These are phyloP conservation scores for Linum usitatissimum DNA, from an alignment of 345 rosid species.

Conservation along the genomic window DNA sequence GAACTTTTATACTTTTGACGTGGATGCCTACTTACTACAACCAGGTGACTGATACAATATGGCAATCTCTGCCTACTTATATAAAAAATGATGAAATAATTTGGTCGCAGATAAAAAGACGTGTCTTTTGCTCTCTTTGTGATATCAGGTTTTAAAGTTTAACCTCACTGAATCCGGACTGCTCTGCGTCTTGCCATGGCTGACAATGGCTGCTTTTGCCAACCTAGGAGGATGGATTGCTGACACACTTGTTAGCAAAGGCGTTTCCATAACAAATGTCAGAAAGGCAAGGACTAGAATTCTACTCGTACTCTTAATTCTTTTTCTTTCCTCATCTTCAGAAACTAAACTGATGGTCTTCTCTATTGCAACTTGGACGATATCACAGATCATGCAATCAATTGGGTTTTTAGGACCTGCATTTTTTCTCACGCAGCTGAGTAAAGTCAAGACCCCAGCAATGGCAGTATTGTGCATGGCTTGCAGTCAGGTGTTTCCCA, in stretches of 20 bases:
- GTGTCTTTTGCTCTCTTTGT: not conserved
- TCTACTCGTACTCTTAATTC: slow-evolving; percentile 3
- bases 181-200: slow-evolving; percentile 90
- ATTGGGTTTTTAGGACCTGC: slow-evolving; percentile 95
- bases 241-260: slow-evolving; percentile 87
- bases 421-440: slow-evolving; percentile 78
- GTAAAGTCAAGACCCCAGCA: slow-evolving; percentile 75
- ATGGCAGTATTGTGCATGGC: slow-evolving; percentile 99
- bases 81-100: not conserved
- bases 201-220: slow-evolving; percentile 90
- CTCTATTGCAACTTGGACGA: slow-evolving; percentile 8
- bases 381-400: slow-evolving; percentile 90
- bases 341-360: not conserved
- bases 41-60: slow-evolving; percentile 56
- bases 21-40: slow-evolving; percentile 99
- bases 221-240: slow-evolving; percentile 99
- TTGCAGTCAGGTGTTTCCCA: slow-evolving; percentile 78
- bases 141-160: slow-evolving; percentile 77
- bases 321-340: not conserved
- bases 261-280: slow-evolving; percentile 81
- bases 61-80: too few species aligned
- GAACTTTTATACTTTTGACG: slow-evolving; percentile 85
- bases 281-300: slow-evolving; percentile 59
- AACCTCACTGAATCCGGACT: slow-evolving; percentile 96
- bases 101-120: too few species aligned